Percentiles rank a stretch among this genome's conserved stretches.
Evolutionary conservation across 129 eudicot species (phyloP).

Genomic region (Glebionis coronaria): DNA sequence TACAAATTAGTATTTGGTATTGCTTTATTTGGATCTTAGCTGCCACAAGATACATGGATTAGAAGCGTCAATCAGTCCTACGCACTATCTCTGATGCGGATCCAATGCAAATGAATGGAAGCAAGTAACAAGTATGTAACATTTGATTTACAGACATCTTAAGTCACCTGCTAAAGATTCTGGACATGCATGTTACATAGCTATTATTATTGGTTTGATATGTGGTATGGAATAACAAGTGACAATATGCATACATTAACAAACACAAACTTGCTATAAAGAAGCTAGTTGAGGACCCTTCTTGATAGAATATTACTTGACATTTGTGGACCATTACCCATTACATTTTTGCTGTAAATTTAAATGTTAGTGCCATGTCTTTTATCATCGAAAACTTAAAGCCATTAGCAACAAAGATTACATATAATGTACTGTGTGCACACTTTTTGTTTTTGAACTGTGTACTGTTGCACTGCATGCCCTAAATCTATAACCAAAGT

Average conservation of each 20-base stretch:
- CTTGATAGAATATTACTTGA: not conserved
- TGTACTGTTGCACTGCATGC: not conserved
- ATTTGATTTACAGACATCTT: not conserved
- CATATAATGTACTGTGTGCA: not conserved
- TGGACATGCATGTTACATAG: slow-evolving; percentile 31
- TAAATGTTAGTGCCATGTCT: slow-evolving; percentile 37
- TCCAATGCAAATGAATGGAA: slow-evolving; percentile 17
- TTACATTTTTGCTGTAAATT: slow-evolving; percentile 26
- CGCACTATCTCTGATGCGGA: slow-evolving; percentile 7
- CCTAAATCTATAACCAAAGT: not conserved
- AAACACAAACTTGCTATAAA: slow-evolving; percentile 23
- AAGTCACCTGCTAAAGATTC: slow-evolving; percentile 28
- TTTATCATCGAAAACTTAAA: slow-evolving; percentile 6
- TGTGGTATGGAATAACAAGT: slow-evolving; percentile 23
- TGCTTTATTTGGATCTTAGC: not conserved
- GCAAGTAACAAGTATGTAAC: no score
- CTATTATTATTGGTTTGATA: slow-evolving; percentile 28
- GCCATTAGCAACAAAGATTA: slow-evolving; percentile 25
- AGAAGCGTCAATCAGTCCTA: not conserved
- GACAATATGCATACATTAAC: slow-evolving; percentile 20
- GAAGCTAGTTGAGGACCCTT: slow-evolving; percentile 5
- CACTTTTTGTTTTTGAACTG: not conserved
- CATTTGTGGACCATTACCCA: slow-evolving; percentile 1
- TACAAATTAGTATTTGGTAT: slow-evolving; percentile 5
- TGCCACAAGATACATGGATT: not conserved